Evolutionary conservation across 208 protist species (phyloP), one percentile per base, ranked within the genome.

Genomic region (Acanthamoeba culbertsoni): DNA sequence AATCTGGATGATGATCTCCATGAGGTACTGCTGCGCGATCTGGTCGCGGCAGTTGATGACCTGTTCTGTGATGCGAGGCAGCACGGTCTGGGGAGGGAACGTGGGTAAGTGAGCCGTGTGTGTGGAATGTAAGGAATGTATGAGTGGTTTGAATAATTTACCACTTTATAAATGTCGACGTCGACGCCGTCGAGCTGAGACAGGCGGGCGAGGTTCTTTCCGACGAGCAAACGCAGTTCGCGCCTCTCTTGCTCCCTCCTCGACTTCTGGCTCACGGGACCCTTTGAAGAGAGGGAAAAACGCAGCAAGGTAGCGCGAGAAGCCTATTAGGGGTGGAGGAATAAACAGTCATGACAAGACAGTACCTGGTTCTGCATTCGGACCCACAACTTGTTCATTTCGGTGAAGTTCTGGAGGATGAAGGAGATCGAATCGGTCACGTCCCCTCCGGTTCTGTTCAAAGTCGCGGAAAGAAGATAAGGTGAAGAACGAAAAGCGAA

Each of bases 331-430:
- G 48, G 37, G 93, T 8, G 55, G 46, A 68, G 16, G 33, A 63
- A 23, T 31, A 68, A 40, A 48, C 12, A 82, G 2, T 94, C 63
- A 33, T 57, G 96, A 94, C 18, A 18, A 63, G 23, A n/a, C 23
- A 7, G 55, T 68, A 68, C 59, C 59, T 98, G 98, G 62, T 98
- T 97, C 96, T 99, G 98, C 97, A 99, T 99, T 51, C 99, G 97
- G 23, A 99, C 99, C 99, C 99, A 99, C 20, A 99, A 96, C 97
- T 99, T 99, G 94, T 98, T 99, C 98, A 99, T 99, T 96, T 99
- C 99, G n/a, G 96, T 97, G 91, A 99, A 99, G 96, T 99, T 99
- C 71, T 95, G 96, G 71, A 99, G 93, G 40, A 99, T 97, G 55
- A 99, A 98, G 31, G 98, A 95, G 42, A 99, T 97, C 26, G 98